Evolutionary conservation across 305 asterid genomes (phyloP).

Genomic region (Withania somnifera): DNA sequence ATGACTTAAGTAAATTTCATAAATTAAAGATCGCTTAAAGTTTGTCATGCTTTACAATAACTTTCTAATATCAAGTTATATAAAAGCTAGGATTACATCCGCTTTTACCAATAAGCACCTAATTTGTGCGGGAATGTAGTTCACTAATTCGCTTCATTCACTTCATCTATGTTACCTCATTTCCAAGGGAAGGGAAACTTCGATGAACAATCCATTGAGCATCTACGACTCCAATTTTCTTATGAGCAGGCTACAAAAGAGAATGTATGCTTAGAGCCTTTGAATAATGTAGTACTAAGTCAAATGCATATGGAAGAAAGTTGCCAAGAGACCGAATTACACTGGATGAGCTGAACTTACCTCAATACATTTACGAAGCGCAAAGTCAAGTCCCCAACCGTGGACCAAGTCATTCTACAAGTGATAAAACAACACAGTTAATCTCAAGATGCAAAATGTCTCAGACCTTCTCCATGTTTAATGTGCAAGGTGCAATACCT

Average conservation of each 20-base stretch:
- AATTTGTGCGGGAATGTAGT: too few species aligned
- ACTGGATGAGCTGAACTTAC: conserved; percentile 21
- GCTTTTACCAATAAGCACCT: too few species aligned
- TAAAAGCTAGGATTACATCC: not conserved
- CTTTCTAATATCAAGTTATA: not conserved
- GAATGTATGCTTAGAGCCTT: not conserved
- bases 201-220: conserved; percentile 89
- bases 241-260: conserved; percentile 57
- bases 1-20: too few species aligned
- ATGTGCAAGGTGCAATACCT: conserved; percentile 8
- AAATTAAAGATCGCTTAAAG: not conserved
- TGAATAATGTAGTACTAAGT: not conserved
- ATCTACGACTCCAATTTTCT: conserved; percentile 91
- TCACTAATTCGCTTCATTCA: too few species aligned
- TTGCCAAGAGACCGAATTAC: not conserved
- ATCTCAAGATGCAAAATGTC: not conserved
- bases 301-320: not conserved
- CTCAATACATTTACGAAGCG: conserved; percentile 70
- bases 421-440: not conserved
- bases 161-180: conserved; percentile 44
- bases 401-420: conserved; percentile 87
- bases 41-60: not conserved
- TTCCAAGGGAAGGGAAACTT: conserved; percentile 74
- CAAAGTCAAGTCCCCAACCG: conserved; percentile 94
- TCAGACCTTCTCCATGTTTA: not conserved